These are phyloP conservation scores for Dactylonectria estremocensis DNA, from an alignment of 2,329 filamentous ascomycete genomes.

Conservation along the genomic window DNA sequence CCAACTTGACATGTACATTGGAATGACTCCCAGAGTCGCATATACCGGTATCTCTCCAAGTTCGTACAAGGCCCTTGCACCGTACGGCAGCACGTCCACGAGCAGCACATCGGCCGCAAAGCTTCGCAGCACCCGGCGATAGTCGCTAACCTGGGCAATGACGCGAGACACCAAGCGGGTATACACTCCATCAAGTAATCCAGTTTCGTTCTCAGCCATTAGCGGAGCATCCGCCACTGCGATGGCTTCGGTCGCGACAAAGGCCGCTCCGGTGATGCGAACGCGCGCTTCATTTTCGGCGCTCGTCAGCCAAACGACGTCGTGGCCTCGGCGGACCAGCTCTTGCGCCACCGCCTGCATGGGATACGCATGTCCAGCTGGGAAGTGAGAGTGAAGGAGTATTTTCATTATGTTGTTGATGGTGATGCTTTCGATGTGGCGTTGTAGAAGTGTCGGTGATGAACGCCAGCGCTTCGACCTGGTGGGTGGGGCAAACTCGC, in stretches of 20 bases:
- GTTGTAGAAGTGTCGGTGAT: neutral
- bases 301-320: conserved; percentile 57
- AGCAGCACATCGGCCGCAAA: conserved; percentile 53
- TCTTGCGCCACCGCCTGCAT: conserved; percentile 58
- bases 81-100: conserved; percentile 57
- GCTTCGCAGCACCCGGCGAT: conserved; percentile 49
- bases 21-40: conserved; percentile 58
- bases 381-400: conserved; percentile 58
- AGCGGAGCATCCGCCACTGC: conserved; percentile 52
- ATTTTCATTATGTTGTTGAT: conserved; percentile 51
- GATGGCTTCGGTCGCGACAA: conserved; percentile 51
- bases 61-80: conserved; percentile 54
- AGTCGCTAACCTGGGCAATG: conserved; percentile 55
- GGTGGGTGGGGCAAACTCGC: neutral
- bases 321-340: conserved; percentile 55
- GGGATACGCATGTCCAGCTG: conserved; percentile 57
- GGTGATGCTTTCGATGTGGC: neutral
- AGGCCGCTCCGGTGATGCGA: conserved; percentile 52
- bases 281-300: conserved; percentile 54
- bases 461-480: neutral
- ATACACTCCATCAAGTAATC: conserved; percentile 51
- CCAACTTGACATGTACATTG: conserved; percentile 53
- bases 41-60: conserved; percentile 54
- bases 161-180: conserved; percentile 48
- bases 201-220: conserved; percentile 46